These are phyloP conservation scores for Talaromyces sp. DNA, from an alignment of 2,329 filamentous ascomycete species.

Conservation along the genomic window DNA sequence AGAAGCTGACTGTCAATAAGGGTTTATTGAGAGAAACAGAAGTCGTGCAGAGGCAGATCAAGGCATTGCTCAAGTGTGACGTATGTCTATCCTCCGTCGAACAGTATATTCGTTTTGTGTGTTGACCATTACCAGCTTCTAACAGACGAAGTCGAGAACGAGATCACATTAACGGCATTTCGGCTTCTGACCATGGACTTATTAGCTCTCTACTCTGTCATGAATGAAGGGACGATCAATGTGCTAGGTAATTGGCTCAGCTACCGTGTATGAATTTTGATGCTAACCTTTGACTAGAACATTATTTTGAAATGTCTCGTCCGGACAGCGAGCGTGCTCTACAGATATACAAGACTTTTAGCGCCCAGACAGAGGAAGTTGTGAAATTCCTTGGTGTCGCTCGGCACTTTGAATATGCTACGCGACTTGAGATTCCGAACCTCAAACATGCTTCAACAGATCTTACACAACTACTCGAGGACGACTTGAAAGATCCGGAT, in stretches of 20 bases:
- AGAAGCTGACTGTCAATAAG: conserved; percentile 85
- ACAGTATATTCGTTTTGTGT: conserved; percentile 22
- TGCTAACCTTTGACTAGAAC: conserved; percentile 55
- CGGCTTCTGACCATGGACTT: conserved; percentile 87
- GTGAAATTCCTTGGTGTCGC: conserved; percentile 87
- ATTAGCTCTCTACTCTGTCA: conserved; percentile 83
- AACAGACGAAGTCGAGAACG: conserved; percentile 86
- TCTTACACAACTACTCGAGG: conserved; percentile 82
- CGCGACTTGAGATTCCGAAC: conserved; percentile 90
- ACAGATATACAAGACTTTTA: conserved; percentile 88
- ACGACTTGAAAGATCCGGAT: conserved; percentile 90
- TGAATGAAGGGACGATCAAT: conserved; percentile 97
- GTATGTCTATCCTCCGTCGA: conserved; percentile 52
- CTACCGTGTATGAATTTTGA: background rate
- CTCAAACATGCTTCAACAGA: conserved; percentile 96
- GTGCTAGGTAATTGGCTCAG: conserved; percentile 68
- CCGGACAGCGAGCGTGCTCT: conserved; percentile 89
- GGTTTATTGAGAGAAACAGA: conserved; percentile 90
- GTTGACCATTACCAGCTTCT: conserved; percentile 62
- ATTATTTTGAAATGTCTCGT: conserved; percentile 98
- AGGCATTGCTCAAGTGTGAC: conserved; percentile 83
- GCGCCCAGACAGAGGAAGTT: conserved; percentile 86
- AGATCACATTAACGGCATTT: conserved; percentile 94
- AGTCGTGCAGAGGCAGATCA: conserved; percentile 81
- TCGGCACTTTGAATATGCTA: conserved; percentile 86